Base-by-base conservation (phyloP, 805 yeast species). In the Wickerhamomyces chambardii region DNA sequence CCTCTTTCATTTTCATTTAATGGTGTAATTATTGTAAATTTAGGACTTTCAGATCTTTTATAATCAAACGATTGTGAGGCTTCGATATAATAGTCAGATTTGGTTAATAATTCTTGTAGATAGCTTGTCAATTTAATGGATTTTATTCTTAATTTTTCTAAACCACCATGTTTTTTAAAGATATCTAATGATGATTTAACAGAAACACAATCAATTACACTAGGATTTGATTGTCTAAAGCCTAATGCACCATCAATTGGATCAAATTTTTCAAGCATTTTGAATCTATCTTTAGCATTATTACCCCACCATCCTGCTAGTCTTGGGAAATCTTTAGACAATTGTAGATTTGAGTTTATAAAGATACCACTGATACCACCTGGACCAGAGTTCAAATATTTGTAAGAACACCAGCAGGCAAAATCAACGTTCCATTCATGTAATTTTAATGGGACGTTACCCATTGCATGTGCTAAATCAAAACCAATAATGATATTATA, bases 241-340 rank as follows among this genome's bases (percentile, higher is more conserved):
- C 95, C 94, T 17, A 84, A 64, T 1, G 97, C 97, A 26, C 92
- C 81, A n/a, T 68, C 61, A 19, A 84, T 82, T 1, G 96, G 95
- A 36, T 78, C 79, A 47, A 85, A 89, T 21, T 64, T 47, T 49
- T 80, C 89, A 37, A 70, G 50, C 97, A 89, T 89, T 47, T 76
- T 66, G 56, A 89, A 89, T 41, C 97, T 61, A 26, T 74, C 74
- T 2, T 48, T 46, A 0, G 79, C 63, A 45, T 81, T 76, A 51
- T 86, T 89, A 1, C 96, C 97, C 96, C 97, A 89, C 97, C 97
- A 89, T 1, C 97, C 97, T 1, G 95, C 95, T 34, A 85, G 62
- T 40, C 97, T 64, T 2, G 95, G 84, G 16, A 50, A 45, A 21
- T 53, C 51, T 29, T 45, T 39, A 10, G 48, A 47, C 14, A 40